Base-by-base conservation (phyloP, 306 rosid species). In the Sophora flavescens region DNA sequence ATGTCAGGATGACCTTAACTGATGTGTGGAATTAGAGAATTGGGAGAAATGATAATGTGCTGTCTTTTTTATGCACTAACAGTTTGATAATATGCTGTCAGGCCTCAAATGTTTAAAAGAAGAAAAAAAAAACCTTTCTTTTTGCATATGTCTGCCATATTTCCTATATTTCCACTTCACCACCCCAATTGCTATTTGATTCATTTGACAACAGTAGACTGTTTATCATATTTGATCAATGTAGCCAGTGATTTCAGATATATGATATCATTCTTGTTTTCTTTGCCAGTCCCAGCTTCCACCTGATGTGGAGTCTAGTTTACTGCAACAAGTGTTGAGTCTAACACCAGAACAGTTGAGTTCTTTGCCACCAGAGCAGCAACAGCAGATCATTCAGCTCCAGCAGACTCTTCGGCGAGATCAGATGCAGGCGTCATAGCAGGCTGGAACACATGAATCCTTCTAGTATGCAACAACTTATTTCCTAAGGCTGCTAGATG, bases 291-390 rank as follows among this genome's bases (percentile, higher is more conserved):
- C 78, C 17, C 93, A 88, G 90, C 87, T 91, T 78, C 85, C 88
- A 15, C 60, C 91, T 32, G 93, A 83, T 16, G 81, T 83, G 64
- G 93, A 92, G 79, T 89, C 97, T 45, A 86, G 71, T 69, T 81
- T 92, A 69, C 86, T 96, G 62, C 96, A 92, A 82, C 98, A 96
- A 91, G 97, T 96, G 57, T 82, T 96, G 85, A 96, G 81, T 76
- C 86, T 96, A 36, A 89, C 98, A 9, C 99, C 99, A 3, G 99
- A 96, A 81, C 95, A 96, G 15, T 75, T 96, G 75, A 89, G 91
- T 73, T 89, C 88, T 47, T 74, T 96, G 82, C 88, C 99, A n/a
- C 93, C 89, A 5, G 99, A 88, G 50, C 99, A 92, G 88, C 93
- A 86, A 41, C 91, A 88, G 73, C 88, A 96, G 89, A 96, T 96